Base-by-base conservation (phyloP, 2,329 filamentous ascomycete genomes). In the Pseudocercospora ulei region DNA sequence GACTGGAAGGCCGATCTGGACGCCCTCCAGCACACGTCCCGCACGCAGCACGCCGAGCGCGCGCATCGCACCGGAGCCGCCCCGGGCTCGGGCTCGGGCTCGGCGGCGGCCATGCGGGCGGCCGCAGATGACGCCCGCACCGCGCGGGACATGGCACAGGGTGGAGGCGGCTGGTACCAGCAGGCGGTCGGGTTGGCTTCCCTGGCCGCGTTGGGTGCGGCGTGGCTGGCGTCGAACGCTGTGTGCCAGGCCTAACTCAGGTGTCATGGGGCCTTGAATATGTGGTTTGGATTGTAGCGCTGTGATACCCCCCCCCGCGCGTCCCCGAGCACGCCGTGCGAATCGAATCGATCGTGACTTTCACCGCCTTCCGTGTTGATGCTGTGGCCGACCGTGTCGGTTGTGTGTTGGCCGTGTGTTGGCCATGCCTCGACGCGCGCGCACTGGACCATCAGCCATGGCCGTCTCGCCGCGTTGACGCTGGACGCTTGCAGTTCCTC, bases 1-100 rank as follows among this genome's bases (percentile, higher is more conserved):
- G 56, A 62, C 13, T 67, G 74, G 62, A 66, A 66, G 45, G 79
- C 87, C 51, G 86, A 95, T 53, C 63, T 95, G 44, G 65, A 82
- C 20, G 75, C 78, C n/a, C 71, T 95, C 31, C 82, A 69, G 27
- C 65, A 62, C 36, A 65, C 78, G 50, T 70, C 75, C 19, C 62
- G 82, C 73, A 55, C 70, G 65, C 56, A 62, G 19, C 59, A 59
- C 65, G 41, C 25, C 17, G 44, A 49, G 24, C 37, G 42, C n/a
- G 9, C 28, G 7, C 43, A 39, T 12, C 35, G n/a, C 13, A 43
- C 38, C 4, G 18, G 39, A 18, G 28, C 16, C 22, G 18, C 22
- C 5, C 9, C 38, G 14, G 18, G 24, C n/a, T n/a, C n/a, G n/a
- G n/a, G n/a, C n/a, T n/a, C n/a, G n/a, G n/a, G n/a, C n/a, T n/a